Conservation (phyloP, 2,329 filamentous ascomycete genomes). For the Penicillium sp. region DNA sequence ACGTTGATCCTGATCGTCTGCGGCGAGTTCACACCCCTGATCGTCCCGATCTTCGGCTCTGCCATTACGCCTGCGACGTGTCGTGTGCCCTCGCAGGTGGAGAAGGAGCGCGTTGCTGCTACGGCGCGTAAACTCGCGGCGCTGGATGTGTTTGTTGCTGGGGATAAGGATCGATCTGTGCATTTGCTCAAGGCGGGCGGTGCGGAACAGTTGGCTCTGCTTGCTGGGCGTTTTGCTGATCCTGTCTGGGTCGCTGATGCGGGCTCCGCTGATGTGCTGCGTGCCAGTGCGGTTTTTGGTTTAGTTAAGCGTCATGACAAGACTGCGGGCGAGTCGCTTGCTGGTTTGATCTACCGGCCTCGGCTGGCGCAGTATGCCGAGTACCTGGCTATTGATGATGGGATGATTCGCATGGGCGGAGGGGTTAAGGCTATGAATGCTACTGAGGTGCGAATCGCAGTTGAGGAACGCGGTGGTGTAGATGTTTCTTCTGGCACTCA, state of each 20-base stretch:
- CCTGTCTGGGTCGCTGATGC: conserved; percentile 22
- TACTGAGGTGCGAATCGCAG: conserved; percentile 68
- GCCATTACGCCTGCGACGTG: conserved; percentile 75
- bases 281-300: conserved; percentile 37
- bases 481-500: conserved; percentile 26
- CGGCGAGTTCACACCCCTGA: conserved; percentile 81
- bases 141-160: conserved; percentile 23
- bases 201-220: conserved; percentile 30
- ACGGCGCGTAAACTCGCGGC: conserved; percentile 45
- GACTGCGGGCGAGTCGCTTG: conserved; percentile 39
- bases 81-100: conserved; percentile 73
- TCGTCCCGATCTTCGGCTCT: conserved; percentile 68
- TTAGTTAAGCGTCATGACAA: conserved; percentile 37
- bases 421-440: conserved; percentile 58
- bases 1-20: conserved; percentile 70
- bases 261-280: conserved; percentile 26
- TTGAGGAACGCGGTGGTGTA: conserved; percentile 63
- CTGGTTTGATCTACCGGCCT: conserved; percentile 49
- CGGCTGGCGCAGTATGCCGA: conserved; percentile 55
- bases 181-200: conserved; percentile 15
- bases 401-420: conserved; percentile 62
- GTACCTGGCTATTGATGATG: conserved; percentile 70
- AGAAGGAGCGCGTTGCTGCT: conserved; percentile 51
- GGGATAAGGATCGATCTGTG: conserved; percentile 13
- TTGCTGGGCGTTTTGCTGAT: conserved; percentile 26